A percentile compares a stretch with the other conserved stretches of the same genome.
phyloP scores from a whole-genome alignment of 1,284 basidiomycete species.

The Cryptococcus neoformans region DNA sequence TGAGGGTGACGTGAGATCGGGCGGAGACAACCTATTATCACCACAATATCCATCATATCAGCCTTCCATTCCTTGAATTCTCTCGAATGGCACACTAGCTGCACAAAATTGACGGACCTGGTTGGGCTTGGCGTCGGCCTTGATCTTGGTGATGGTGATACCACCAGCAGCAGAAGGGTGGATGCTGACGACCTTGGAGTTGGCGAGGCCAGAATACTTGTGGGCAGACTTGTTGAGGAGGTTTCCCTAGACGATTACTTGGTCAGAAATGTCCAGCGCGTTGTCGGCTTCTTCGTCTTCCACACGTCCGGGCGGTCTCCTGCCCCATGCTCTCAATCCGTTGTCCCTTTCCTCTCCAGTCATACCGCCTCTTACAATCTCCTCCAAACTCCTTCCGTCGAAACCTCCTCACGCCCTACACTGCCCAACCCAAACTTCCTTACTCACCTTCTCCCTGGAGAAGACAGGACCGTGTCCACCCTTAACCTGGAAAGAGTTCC shows the following conservation, averaged over 20 bases:
- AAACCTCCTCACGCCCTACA: not conserved
- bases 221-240: slow-evolving; percentile 78
- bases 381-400: not conserved
- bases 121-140: slow-evolving; percentile 61
- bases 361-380: not conserved
- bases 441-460: slow-evolving; percentile 75
- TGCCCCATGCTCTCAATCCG: too few species aligned
- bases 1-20: slow-evolving; percentile 56
- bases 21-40: slow-evolving; percentile 35
- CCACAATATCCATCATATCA: not conserved
- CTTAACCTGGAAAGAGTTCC: slow-evolving; percentile 82
- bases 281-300: too few species aligned
- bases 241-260: slow-evolving; percentile 62
- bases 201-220: slow-evolving; percentile 85
- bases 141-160: slow-evolving; percentile 66
- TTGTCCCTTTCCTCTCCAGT: not conserved
- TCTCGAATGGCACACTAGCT: not conserved
- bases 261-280: not conserved
- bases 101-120: slow-evolving; percentile 32
- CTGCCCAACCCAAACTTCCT: not conserved
- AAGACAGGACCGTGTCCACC: slow-evolving; percentile 71
- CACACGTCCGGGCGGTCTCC: too few species aligned
- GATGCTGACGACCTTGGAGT: slow-evolving; percentile 75
- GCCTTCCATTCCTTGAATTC: too few species aligned
- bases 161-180: slow-evolving; percentile 58